Evolutionary conservation across 495 filamentous ascomycete species (phyloP).

Genomic region (Neohortaea acidophila): DNA sequence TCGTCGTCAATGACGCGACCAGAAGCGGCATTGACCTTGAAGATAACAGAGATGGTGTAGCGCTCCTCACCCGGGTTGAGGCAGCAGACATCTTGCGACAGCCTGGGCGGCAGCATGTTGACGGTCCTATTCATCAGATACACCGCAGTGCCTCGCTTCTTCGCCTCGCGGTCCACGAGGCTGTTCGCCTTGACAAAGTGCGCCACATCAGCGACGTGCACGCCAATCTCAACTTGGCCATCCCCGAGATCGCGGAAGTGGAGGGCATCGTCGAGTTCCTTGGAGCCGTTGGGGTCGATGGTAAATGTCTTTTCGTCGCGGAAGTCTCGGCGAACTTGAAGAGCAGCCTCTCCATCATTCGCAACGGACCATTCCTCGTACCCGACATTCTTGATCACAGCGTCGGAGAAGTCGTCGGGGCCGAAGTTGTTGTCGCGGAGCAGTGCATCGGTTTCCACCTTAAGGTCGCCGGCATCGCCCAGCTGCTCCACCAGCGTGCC

Average conservation of each 20-base stretch:
- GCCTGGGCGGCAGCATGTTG: constrained; percentile 71
- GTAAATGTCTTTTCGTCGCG: constrained; percentile 81
- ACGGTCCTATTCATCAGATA: constrained; percentile 84
- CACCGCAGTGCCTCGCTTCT: constrained; percentile 93
- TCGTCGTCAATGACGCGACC: constrained; percentile 66
- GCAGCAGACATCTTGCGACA: constrained; percentile 77
- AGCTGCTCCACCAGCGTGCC: constrained; percentile 94
- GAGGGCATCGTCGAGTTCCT: constrained; percentile 78
- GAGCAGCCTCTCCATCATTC: constrained; percentile 59
- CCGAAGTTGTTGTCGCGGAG: constrained; percentile 97
- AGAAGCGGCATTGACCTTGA: constrained; percentile 65
- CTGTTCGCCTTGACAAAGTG: constrained; percentile 96
- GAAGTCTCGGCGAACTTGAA: constrained; percentile 77
- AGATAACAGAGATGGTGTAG: constrained; percentile 81
- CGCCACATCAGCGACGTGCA: constrained; percentile 90
- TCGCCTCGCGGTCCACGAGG: constrained; percentile 89
- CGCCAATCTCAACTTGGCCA: constrained; percentile 80
- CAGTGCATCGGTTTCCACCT: constrained; percentile 92
- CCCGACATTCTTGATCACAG: constrained; percentile 81
- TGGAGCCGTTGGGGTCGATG: constrained; percentile 67
- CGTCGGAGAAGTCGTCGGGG: constrained; percentile 93
- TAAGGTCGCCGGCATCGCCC: constrained; percentile 91
- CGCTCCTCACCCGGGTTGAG: constrained; percentile 74
- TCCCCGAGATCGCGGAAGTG: constrained; percentile 71
- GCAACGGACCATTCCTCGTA: constrained; percentile 80